Evolutionary conservation across 139 green algal genomes (phyloP).

Genomic region (Pycnococcus provasolii): DNA sequence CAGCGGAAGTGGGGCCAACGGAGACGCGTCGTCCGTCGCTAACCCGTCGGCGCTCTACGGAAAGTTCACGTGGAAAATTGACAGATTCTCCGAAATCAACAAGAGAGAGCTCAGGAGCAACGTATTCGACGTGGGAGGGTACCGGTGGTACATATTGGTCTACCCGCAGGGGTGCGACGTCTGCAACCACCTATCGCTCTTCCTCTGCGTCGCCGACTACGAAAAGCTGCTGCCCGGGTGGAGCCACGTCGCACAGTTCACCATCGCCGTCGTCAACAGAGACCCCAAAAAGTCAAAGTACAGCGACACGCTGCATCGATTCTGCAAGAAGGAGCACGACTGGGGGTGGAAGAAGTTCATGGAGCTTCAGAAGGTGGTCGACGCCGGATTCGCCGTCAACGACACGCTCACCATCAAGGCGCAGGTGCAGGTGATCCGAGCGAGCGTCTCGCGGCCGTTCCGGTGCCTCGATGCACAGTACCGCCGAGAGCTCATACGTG

Average conservation of each 20-base stretch:
- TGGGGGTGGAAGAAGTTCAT: conserved; percentile 99
- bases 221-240: conserved; percentile 96
- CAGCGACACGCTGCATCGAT: conserved; percentile 93
- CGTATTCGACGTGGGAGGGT: conserved; percentile 82
- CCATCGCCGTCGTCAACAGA: conserved; percentile 96
- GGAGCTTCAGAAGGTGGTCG: conserved; percentile 70
- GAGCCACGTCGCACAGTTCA: conserved; percentile 98
- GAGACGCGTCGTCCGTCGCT: conserved; percentile 7
- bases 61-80: conserved; percentile 96
- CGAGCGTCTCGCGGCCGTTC: conserved; percentile 57
- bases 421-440: conserved; percentile 84
- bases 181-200: conserved; percentile 92
- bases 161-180: conserved; percentile 96
- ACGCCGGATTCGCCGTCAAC: conserved; percentile 75
- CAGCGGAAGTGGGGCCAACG: too few relatives aligned
- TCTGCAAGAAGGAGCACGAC: conserved; percentile 99
- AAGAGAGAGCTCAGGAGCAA: conserved; percentile 88
- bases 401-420: conserved; percentile 94
- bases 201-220: conserved; percentile 97
- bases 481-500: conserved; percentile 85
- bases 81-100: conserved; percentile 82
- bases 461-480: conserved; percentile 90
- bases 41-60: conserved; percentile 77
- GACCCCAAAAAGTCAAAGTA: conserved; percentile 98
- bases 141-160: conserved; percentile 96